Evolutionary conservation across 2,329 filamentous ascomycete species (phyloP).

Genomic region (Cadophora malorum): DNA sequence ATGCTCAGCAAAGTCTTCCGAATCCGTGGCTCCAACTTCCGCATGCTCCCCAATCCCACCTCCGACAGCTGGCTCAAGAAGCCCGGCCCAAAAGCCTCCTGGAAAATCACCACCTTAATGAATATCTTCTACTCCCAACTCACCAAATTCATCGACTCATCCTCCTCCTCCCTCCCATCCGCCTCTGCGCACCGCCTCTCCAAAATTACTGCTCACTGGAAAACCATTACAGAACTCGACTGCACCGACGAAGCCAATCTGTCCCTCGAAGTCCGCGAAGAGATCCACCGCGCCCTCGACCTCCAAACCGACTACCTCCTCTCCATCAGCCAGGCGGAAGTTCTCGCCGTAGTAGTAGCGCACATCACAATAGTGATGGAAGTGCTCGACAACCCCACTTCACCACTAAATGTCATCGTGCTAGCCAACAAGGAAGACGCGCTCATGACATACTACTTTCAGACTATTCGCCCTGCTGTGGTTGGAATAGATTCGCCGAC

Average conservation of each 20-base stretch:
- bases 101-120: slow-evolving; percentile 42
- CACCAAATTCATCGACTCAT: slow-evolving; percentile 17
- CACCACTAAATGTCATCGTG: slow-evolving; percentile 41
- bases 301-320: slow-evolving; percentile 37
- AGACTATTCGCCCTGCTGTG: slow-evolving; percentile 51
- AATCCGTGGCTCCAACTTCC: slow-evolving; percentile 56
- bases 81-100: slow-evolving; percentile 38
- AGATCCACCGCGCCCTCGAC: slow-evolving; percentile 42
- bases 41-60: slow-evolving; percentile 63
- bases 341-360: slow-evolving; percentile 39
- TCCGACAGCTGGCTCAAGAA: slow-evolving; percentile 58
- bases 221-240: slow-evolving; percentile 27
- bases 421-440: slow-evolving; percentile 57
- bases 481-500: slow-evolving; percentile 43
- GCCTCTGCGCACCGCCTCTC: slow-evolving; percentile 24
- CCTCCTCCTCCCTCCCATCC: slow-evolving; percentile 18
- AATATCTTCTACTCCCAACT: slow-evolving; percentile 41
- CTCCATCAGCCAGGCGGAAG: slow-evolving; percentile 30
- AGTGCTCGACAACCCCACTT: slow-evolving; percentile 53
- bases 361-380: slow-evolving; percentile 46
- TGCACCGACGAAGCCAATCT: slow-evolving; percentile 37
- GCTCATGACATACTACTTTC: slow-evolving; percentile 61
- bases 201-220: slow-evolving; percentile 35
- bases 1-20: slow-evolving; percentile 61
- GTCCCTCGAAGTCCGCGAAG: slow-evolving; percentile 37